Evolutionary conservation across 805 yeast species (phyloP).

Genomic region (Suhomyces sp.): DNA sequence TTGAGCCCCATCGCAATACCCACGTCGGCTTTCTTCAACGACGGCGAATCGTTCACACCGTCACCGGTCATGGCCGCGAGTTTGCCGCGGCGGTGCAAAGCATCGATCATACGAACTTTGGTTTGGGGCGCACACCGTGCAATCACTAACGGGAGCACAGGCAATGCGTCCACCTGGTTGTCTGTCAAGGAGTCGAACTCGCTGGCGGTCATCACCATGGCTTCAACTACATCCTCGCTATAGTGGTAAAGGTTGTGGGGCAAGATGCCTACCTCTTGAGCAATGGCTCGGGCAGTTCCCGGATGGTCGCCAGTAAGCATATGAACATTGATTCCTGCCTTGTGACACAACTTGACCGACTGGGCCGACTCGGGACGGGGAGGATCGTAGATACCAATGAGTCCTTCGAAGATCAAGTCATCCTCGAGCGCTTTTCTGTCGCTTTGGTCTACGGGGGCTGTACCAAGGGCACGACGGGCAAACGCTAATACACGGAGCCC

Average conservation of each 20-base stretch:
- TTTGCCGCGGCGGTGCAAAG: conserved; percentile 45
- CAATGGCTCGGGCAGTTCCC: conserved; percentile 35
- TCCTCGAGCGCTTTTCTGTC: conserved; percentile 22
- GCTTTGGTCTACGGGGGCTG: conserved; percentile 10
- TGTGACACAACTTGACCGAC: conserved; percentile 28
- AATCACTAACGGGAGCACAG: conserved; percentile 70
- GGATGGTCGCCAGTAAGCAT: conserved; percentile 37
- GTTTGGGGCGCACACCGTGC: conserved; percentile 85
- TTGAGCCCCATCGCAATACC: conserved; percentile 30
- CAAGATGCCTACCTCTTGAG: conserved; percentile 34
- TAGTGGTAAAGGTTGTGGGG: conserved; percentile 43
- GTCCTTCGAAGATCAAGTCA: conserved; percentile 24
- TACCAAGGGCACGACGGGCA: conserved; percentile 19
- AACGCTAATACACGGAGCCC: conserved; percentile 34
- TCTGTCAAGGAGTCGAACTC: conserved; percentile 66
- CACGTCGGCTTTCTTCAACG: conserved; percentile 26
- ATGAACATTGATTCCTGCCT: conserved; percentile 34
- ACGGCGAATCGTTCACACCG: conserved; percentile 29
- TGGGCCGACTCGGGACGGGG: conserved; percentile 31
- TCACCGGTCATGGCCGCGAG: conserved; percentile 75
- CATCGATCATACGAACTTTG: conserved; percentile 78
- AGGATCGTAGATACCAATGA: conserved; percentile 36
- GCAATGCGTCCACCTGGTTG: conserved; percentile 55
- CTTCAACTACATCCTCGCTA: conserved; percentile 29
- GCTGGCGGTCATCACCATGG: conserved; percentile 72